A percentile compares a stretch with the other conserved stretches of the same genome.
These are phyloP conservation scores for Cylindrodendrum hubeiense DNA, from an alignment of 2,329 filamentous ascomycete species.

Conservation along the genomic window DNA sequence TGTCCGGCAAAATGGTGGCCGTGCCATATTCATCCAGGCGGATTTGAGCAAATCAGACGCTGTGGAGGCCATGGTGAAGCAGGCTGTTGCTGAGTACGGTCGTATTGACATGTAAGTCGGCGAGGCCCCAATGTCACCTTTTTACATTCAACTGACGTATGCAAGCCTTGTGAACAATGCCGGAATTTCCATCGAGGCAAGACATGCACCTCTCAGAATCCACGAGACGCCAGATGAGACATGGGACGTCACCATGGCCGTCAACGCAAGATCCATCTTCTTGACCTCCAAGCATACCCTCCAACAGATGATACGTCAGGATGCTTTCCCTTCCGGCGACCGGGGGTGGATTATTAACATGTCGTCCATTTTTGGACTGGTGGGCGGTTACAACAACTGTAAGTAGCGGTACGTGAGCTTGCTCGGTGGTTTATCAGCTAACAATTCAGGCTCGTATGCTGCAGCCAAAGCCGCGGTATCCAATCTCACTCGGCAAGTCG, in stretches of 20 bases:
- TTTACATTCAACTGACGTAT: neutral
- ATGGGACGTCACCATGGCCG: conserved; percentile 57
- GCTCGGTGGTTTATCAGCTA: neutral
- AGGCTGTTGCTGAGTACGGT: conserved; percentile 33
- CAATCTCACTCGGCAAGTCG: conserved; percentile 61
- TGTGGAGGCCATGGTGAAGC: conserved; percentile 52
- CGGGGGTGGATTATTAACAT: conserved; percentile 65
- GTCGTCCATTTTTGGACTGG: conserved; percentile 56
- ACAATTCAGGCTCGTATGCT: conserved; percentile 51
- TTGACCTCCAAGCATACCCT: conserved; percentile 59
- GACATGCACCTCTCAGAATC: conserved; percentile 52
- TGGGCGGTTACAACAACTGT: conserved; percentile 46
- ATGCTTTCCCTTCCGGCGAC: conserved; percentile 51
- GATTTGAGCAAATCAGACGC: conserved; percentile 55
- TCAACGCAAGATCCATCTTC: conserved; percentile 55
- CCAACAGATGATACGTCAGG: conserved; percentile 63
- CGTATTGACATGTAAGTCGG: conserved; percentile 43
- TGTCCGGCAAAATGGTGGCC: conserved; percentile 49
- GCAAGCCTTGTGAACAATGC: conserved; percentile 55
- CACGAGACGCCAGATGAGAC: conserved; percentile 59
- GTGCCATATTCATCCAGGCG: conserved; percentile 56
- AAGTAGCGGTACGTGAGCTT: conserved; percentile 10
- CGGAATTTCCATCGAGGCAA: conserved; percentile 54
- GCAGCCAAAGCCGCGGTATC: conserved; percentile 64
- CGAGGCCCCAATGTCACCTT: conserved; percentile 47